Evolutionary conservation across 2,329 filamentous ascomycete genomes (phyloP).

Genomic region (Fusarium tjaetaba): DNA sequence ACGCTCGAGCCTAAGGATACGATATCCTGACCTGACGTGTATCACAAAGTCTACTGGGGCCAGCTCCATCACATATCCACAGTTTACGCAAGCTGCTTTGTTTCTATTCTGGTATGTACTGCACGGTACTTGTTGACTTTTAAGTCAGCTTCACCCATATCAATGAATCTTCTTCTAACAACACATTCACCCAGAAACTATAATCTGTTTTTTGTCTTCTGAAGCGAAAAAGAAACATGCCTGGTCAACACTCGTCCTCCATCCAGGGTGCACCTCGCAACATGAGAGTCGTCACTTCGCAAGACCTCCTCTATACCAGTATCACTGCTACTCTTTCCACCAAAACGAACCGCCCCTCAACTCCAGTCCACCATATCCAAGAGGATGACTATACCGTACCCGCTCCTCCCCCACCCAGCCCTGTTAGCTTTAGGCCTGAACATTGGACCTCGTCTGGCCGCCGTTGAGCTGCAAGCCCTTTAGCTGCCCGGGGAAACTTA

Average conservation of each 20-base stretch:
- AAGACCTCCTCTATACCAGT: constrained; percentile 64
- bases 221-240: constrained; percentile 46
- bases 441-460: constrained; percentile 59
- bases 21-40: constrained; percentile 10
- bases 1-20: background rate
- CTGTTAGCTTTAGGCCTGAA: constrained; percentile 68
- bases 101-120: constrained; percentile 36
- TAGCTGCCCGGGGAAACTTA: constrained; percentile 1
- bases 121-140: constrained; percentile 7
- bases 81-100: constrained; percentile 40
- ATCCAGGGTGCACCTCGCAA: constrained; percentile 59
- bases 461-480: constrained; percentile 38
- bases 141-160: constrained; percentile 6
- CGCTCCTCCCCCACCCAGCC: constrained; percentile 72
- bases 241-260: constrained; percentile 51
- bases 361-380: constrained; percentile 61
- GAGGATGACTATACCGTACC: constrained; percentile 71
- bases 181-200: constrained; percentile 15
- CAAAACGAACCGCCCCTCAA: constrained; percentile 54
- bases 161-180: constrained; percentile 5
- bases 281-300: constrained; percentile 55
- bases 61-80: constrained; percentile 39
- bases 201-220: background rate
- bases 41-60: constrained; percentile 23
- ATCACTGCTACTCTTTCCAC: constrained; percentile 62